Percentiles rank a stretch among this genome's conserved stretches.
phyloP scores from a whole-genome alignment of 257 asterid species.

The Lycium ferocissimum region DNA sequence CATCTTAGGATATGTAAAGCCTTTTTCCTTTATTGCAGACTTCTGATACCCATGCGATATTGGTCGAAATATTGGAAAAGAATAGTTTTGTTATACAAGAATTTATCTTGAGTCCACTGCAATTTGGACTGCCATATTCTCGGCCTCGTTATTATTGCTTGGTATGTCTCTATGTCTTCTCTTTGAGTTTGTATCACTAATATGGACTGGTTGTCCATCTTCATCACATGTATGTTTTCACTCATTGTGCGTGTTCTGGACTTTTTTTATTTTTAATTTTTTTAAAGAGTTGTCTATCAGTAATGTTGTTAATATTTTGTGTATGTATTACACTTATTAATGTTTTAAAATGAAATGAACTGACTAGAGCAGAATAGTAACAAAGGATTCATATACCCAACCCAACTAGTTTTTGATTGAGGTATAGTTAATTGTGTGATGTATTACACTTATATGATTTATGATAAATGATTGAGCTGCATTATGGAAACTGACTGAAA shows the following conservation, averaged over 20 bases:
- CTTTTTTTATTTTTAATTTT: neutral
- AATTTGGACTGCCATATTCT: conserved; percentile 92
- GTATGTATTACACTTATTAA: neutral
- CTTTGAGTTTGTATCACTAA: conserved; percentile 8
- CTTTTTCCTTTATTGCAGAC: conserved; percentile 54
- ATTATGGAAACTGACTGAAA: neutral
- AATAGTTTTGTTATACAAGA: conserved; percentile 78
- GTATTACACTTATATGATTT: neutral
- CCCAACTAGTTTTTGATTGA: conserved; percentile 7
- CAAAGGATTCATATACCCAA: neutral
- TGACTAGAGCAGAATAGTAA: neutral
- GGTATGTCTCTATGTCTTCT: conserved; percentile 57
- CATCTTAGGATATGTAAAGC: conserved; percentile 24
- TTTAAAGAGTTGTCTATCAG: neutral
- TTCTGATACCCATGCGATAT: conserved; percentile 87
- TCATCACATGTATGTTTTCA: conserved; percentile 18
- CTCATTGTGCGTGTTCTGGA: neutral
- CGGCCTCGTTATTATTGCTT: conserved; percentile 96
- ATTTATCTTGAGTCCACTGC: conserved; percentile 91
- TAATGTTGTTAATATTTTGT: neutral
- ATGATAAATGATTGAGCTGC: conserved; percentile 13
- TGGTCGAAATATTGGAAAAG: conserved; percentile 72
- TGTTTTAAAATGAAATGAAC: conserved; percentile 9
- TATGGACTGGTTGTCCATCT: neutral
- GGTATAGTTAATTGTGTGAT: conserved; percentile 6